Percentiles rank a stretch among this genome's conserved stretches.
Conservation (phyloP, 2,329 filamentous ascomycete species). For the Clonostachys byssicola region DNA sequence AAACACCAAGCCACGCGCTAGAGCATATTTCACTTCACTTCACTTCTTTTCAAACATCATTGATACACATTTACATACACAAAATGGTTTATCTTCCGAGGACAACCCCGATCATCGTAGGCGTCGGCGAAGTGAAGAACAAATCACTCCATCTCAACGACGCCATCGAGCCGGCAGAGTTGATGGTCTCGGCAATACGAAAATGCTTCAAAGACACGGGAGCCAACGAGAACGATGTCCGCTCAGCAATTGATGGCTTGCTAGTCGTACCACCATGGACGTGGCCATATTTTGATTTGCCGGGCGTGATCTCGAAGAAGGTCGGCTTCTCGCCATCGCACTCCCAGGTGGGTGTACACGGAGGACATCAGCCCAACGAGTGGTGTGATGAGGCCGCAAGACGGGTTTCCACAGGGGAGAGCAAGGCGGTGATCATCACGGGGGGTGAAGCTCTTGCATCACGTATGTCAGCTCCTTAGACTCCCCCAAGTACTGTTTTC, state of each 20-base stretch:
- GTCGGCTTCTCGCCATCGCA: constrained; percentile 36
- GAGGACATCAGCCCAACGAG: constrained; percentile 58
- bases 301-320: constrained; percentile 42
- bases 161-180: constrained; percentile 52
- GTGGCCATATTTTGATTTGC: constrained; percentile 59
- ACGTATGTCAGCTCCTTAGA: constrained; percentile 19
- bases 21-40: no score
- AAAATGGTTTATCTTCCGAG: no score
- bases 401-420: constrained; percentile 47
- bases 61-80: no score
- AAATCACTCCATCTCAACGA: constrained; percentile 36
- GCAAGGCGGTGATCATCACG: constrained; percentile 52
- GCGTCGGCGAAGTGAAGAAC: constrained; percentile 59
- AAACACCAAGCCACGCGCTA: no score
- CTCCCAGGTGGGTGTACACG: constrained; percentile 50
- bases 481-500: not conserved
- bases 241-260: constrained; percentile 49
- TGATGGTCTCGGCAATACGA: constrained; percentile 54
- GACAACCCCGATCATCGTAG: constrained; percentile 50
- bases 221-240: constrained; percentile 23
- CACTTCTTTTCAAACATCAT: no score
- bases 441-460: constrained; percentile 64
- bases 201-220: constrained; percentile 44
- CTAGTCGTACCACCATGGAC: constrained; percentile 61
- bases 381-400: constrained; percentile 61